Evolutionary conservation across 73 alveolate genomes (phyloP).

Genomic region (Paramecium octaurelia): DNA sequence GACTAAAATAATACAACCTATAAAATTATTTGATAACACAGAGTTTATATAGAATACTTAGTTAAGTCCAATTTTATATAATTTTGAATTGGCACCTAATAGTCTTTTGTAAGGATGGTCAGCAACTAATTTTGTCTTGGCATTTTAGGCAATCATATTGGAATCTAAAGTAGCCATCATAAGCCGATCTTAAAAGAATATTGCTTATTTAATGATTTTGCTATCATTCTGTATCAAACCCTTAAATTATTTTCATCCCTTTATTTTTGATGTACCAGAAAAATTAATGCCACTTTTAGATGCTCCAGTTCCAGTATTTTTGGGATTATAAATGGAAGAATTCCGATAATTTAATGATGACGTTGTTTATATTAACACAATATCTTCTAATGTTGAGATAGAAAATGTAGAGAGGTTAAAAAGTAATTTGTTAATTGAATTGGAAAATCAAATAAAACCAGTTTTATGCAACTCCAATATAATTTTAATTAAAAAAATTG

Average conservation of each 20-base stretch:
- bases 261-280: conserved; percentile 7
- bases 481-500: background rate
- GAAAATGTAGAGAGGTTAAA: background rate
- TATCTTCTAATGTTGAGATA: background rate
- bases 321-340: background rate
- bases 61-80: background rate
- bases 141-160: background rate
- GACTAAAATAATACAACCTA: background rate
- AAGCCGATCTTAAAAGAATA: background rate
- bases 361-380: background rate
- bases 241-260: conserved; percentile 14
- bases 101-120: conserved; percentile 17
- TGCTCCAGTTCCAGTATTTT: conserved; percentile 50
- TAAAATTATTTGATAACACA: background rate
- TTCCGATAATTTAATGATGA: background rate
- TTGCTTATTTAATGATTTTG: conserved; percentile 13
- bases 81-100: background rate
- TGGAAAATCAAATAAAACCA: background rate
- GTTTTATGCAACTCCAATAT: background rate
- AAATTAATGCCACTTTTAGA: background rate
- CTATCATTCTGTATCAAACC: background rate
- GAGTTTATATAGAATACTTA: background rate
- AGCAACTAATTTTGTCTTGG: background rate
- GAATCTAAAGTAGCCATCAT: background rate
- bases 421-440: background rate